A percentile compares a stretch with the other conserved stretches of the same genome.
Conservation (phyloP, 2,329 filamentous ascomycete species). For the Simplicillium sp. region DNA sequence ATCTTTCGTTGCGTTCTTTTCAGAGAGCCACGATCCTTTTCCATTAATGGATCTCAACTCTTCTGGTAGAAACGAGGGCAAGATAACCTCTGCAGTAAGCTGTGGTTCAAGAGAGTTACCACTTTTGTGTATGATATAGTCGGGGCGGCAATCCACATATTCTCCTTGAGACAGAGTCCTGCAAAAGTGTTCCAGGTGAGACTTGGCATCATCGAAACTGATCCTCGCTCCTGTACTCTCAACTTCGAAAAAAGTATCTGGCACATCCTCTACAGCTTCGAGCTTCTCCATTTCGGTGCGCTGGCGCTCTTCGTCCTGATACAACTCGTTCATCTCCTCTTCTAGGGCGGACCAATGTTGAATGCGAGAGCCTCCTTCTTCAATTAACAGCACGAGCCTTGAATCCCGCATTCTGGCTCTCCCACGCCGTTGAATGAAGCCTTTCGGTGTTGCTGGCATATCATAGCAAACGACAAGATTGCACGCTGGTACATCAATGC, state of each 20-base stretch:
- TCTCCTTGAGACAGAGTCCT: slow-evolving; percentile 43
- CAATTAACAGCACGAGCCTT: slow-evolving; percentile 36
- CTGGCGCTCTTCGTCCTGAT: slow-evolving; percentile 53
- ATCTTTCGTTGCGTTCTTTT: slow-evolving; percentile 67
- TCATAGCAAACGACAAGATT: slow-evolving; percentile 53
- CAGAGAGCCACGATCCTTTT: slow-evolving; percentile 50
- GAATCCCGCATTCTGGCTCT: slow-evolving; percentile 42
- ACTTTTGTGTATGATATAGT: slow-evolving; percentile 49
- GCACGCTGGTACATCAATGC: slow-evolving; percentile 57
- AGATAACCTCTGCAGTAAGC: slow-evolving; percentile 51
- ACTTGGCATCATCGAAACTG: slow-evolving; percentile 61
- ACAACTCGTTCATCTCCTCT: slow-evolving; percentile 59
- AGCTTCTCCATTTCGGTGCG: slow-evolving; percentile 32
- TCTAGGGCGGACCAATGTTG: slow-evolving; percentile 60
- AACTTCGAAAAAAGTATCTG: slow-evolving; percentile 22
- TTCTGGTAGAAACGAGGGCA: slow-evolving; percentile 62
- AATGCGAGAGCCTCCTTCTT: slow-evolving; percentile 15
- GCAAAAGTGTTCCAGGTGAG: slow-evolving; percentile 81
- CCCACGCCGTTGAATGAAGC: slow-evolving; percentile 49
- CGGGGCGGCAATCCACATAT: slow-evolving; percentile 56
- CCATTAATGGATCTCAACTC: slow-evolving; percentile 15
- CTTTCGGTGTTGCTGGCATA: slow-evolving; percentile 37
- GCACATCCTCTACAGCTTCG: slow-evolving; percentile 30
- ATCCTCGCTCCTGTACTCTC: slow-evolving; percentile 50
- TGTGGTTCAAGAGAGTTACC: slow-evolving; percentile 14